phyloP scores from a whole-genome alignment of 2,329 filamentous ascomycete species.

The Neocucurbitaria cava region DNA sequence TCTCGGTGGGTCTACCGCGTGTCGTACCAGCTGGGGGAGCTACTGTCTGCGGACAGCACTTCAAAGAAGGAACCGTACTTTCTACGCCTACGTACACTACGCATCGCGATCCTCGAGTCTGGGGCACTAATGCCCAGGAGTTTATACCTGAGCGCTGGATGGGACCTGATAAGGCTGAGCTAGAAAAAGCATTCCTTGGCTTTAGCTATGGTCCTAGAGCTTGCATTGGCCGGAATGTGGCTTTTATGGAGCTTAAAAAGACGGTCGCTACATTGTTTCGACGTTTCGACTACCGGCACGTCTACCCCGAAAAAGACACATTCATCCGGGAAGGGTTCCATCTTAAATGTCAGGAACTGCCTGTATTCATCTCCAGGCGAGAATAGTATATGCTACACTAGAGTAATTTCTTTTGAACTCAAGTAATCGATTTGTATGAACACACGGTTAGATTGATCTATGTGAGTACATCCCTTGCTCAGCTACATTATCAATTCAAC shows the following conservation, averaged over 20 bases:
- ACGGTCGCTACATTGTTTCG: background rate
- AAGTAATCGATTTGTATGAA: too few species aligned
- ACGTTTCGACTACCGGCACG: background rate
- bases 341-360: too few species aligned
- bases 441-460: too few species aligned
- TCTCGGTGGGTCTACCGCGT: background rate
- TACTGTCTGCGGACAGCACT: background rate
- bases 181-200: background rate
- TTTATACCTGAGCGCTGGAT: background rate
- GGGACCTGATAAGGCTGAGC: background rate
- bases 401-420: too few species aligned
- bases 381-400: too few species aligned
- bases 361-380: too few species aligned
- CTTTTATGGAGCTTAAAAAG: background rate
- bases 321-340: too few species aligned
- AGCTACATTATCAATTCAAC: too few species aligned
- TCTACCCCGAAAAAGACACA: too few species aligned
- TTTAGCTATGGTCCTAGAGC: background rate
- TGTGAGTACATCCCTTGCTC: too few species aligned
- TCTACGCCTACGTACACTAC: background rate
- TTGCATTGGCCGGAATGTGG: background rate
- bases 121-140: background rate
- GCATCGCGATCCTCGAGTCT: background rate
- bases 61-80: background rate
- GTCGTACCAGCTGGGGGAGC: background rate